Evolutionary conservation across 2,329 filamentous ascomycete species (phyloP).

Genomic region (Penicillium glabrum): DNA sequence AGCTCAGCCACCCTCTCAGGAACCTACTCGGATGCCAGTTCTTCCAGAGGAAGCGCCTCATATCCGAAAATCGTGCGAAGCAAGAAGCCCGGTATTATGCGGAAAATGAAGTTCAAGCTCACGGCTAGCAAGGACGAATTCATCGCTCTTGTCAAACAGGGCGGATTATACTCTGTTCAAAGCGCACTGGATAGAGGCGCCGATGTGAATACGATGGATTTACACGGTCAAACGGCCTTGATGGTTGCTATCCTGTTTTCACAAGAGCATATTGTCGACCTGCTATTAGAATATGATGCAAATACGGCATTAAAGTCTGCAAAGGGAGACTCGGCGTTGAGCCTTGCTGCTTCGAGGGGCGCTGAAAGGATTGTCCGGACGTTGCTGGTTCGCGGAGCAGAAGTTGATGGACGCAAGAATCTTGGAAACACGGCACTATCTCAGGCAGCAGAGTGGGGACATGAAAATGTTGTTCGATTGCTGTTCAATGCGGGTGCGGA

Average conservation of each 20-base stretch:
- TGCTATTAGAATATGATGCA: conserved; percentile 14
- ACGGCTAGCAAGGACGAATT: conserved; percentile 12
- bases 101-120: conserved; percentile 13
- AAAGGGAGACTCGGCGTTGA: conserved; percentile 10
- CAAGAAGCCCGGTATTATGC: conserved; percentile 12
- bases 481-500: conserved; percentile 15
- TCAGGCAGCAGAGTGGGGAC: conserved; percentile 11
- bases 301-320: background rate
- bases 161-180: conserved; percentile 1
- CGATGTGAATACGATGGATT: conserved; percentile 7
- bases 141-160: conserved; percentile 7
- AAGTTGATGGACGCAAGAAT: background rate
- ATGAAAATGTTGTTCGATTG: conserved; percentile 10
- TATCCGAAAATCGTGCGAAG: background rate
- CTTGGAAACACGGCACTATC: conserved; percentile 8
- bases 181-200: conserved; percentile 15
- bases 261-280: conserved; percentile 9
- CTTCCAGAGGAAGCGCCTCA: background rate
- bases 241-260: conserved; percentile 16
- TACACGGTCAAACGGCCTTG: conserved; percentile 10
- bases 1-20: background rate
- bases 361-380: conserved; percentile 10
- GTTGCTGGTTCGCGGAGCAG: conserved; percentile 10
- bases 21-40: conserved; percentile 1
- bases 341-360: conserved; percentile 8